These are phyloP conservation scores for Emmonsiellopsis sp. DNA, from an alignment of 2,329 filamentous ascomycete genomes.

Conservation along the genomic window DNA sequence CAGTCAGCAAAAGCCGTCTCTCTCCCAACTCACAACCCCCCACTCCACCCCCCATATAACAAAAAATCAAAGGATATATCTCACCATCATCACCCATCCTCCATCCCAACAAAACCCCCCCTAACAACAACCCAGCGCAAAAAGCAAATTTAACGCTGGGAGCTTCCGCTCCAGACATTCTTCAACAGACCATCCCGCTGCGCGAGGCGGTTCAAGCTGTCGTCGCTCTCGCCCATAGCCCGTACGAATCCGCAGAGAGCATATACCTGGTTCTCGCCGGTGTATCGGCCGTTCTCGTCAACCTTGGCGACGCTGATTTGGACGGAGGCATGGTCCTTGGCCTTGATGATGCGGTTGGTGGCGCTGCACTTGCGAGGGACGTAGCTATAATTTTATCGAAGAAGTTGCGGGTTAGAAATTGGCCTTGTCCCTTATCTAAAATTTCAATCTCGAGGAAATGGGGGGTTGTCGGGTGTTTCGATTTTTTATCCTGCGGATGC, in stretches of 20 bases:
- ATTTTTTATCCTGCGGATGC: too few species aligned
- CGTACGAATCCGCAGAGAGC: constrained; percentile 96
- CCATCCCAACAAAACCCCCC: constrained; percentile 9
- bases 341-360: constrained; percentile 99
- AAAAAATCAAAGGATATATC: too few species aligned
- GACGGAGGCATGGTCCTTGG: constrained; percentile 98
- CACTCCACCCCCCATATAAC: constrained; percentile 8
- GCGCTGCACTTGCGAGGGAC: constrained; percentile 98
- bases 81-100: not conserved
- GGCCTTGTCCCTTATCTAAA: too few species aligned
- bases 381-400: constrained; percentile 54
- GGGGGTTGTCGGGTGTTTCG: too few species aligned
- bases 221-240: constrained; percentile 95
- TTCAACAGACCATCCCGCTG: constrained; percentile 96
- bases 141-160: constrained; percentile 40
- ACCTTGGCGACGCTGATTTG: constrained; percentile 97
- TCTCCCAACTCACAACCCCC: constrained; percentile 1
- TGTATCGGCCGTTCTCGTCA: constrained; percentile 95
- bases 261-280: constrained; percentile 95
- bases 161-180: constrained; percentile 78
- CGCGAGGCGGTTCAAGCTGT: constrained; percentile 87
- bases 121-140: constrained; percentile 8
- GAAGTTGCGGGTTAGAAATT: not conserved
- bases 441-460: too few species aligned
- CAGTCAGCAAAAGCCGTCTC: not conserved